Base-by-base conservation (phyloP, 129 eudicot genomes). In the Centrapalus pauciflorus region DNA sequence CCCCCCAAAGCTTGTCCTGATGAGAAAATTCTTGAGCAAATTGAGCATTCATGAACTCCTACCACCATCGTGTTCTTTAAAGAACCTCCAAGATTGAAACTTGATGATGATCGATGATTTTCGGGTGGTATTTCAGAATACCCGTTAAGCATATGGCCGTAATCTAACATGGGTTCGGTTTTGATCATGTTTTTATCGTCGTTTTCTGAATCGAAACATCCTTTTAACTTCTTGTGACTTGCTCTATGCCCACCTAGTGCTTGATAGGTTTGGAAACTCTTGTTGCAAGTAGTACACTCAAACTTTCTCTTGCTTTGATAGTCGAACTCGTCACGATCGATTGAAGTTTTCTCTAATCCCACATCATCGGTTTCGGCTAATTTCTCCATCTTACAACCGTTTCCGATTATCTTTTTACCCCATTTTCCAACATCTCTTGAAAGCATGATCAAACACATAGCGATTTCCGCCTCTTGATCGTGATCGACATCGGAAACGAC, bases 1-100 rank as follows among this genome's bases (percentile, higher is more conserved):
- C 98, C 98, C 16, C 98, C 98, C 59, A 92, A 79, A n/a, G 98
- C 96, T 67, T 92, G 96, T 8, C 96, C 96, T 3, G 98, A 92
- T 24, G 98, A 63, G 79, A 92, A 88, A 72, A 81, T 79, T 59
- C 72, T 85, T 13, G 75, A 83, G 77, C 98, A 92, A 72, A 92
- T 83, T 63, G 94, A 89, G 45, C 96, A 88, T 71, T 88, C 91
- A 67, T 92, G 96, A 67, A 62, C 28, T 61, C 82, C 78, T 16
- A 33, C 64, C 41, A 35, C 50, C 76, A 49, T 49, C 61, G 43
- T 19, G 72, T 27, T 73, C 84, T 86, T 83, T 55, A 74, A 78
- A 40, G 75, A 69, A 21, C 59, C 64, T 45, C 54, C 79, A 57
- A 57, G 68, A 58, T 57, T 57, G 61, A 51, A 48, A 64, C 77